Base-by-base conservation (phyloP, 176 grass and related monocot genomes). In the Melocanna baccifera region DNA sequence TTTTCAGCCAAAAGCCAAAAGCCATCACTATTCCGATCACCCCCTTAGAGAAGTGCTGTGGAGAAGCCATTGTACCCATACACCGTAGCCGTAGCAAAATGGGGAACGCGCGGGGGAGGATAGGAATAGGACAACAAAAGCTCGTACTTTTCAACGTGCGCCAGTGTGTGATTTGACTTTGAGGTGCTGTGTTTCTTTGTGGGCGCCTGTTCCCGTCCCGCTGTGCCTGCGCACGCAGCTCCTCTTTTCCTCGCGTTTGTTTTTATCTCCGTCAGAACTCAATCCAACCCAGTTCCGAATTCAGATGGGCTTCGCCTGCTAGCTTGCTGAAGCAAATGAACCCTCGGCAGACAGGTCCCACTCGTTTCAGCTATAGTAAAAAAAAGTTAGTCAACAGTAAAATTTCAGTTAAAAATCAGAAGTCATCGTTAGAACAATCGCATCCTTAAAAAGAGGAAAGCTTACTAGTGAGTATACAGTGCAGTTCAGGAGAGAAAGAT, bases 111-210 rank as follows among this genome's bases (percentile, higher is more conserved):
- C 6, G 46, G 6, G 23, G 4, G 2, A 3, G 57, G 39, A 22
- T 13, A 4, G 72, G 43, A 55, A 70, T 6, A 25, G 58, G 81
- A 75, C 56, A 80, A 75, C 28, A 9, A 56, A 63, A 9, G 28
- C 32, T 76, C 82, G 48, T 76, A 75, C 63, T 81, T 86, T 86
- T 86, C 83, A 90, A 90, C 83, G 83, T 86, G 83, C 64, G 77
- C 71, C 53, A 86, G 45, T 78, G 72, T 29, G 78, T 53, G 83
- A 86, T 90, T 90, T 90, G 83, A 90, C 88, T 90, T 86, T 32
- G 83, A 25, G 56, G 78, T 28, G 46, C 14, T 11, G 25, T 59
- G 79, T 43, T 32, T 42, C 46, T 45, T 9, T 32, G 53, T 23
- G 63, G 80, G 67, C 15, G 62, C 48, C 43, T 29, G 9, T 30